Base-by-base conservation (phyloP, 306 rosid species). In the Ziziphus jujuba region DNA sequence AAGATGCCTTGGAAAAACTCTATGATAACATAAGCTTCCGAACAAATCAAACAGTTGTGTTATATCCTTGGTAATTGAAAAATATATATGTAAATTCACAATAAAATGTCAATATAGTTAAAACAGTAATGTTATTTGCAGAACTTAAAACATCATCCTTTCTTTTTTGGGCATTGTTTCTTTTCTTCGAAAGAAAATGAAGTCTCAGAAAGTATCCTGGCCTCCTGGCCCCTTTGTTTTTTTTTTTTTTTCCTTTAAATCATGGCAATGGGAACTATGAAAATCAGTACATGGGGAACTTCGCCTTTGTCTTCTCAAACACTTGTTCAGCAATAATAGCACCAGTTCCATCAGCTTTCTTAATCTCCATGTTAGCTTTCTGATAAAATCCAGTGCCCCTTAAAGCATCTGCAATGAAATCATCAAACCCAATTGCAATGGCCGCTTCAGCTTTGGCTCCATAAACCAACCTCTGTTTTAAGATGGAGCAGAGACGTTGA, bases 391-490 rank as follows among this genome's bases (percentile, higher is more conserved):
- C 87, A 7, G 96, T 84, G n/a, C 92, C 96, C 77, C 92, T 84
- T 57, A 85, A 68, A 40, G 92, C 98, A 66, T 92, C 92, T 2
- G 95, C 95, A 49, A 89, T 92, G 74, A 82, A 89, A 74, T 78
- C 86, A 62, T 85, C 95, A 22, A 89, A 89, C 33, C 96, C 98
- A 35, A 89, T 82, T 15, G 95, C 89, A 24, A 87, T 80, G 15
- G 97, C 98, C 20, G 93, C 93, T 67, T 89, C 96, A 28, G 96
- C 97, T 78, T 90, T 56, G 10, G 96, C 98, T 57, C 97, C 97
- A 36, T 90, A 92, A 34, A 87, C 97, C 86, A 92, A 64, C 75
- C 98, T 87, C 98, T 92, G 92, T 44, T 53, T 43, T 71, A n/a
- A 48, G 72, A 10, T 23, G 6, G 20, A 15, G 23, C 25, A 33